Base-by-base conservation (phyloP, 352 stramenopile species). In the Elongisporangium undulatum region DNA sequence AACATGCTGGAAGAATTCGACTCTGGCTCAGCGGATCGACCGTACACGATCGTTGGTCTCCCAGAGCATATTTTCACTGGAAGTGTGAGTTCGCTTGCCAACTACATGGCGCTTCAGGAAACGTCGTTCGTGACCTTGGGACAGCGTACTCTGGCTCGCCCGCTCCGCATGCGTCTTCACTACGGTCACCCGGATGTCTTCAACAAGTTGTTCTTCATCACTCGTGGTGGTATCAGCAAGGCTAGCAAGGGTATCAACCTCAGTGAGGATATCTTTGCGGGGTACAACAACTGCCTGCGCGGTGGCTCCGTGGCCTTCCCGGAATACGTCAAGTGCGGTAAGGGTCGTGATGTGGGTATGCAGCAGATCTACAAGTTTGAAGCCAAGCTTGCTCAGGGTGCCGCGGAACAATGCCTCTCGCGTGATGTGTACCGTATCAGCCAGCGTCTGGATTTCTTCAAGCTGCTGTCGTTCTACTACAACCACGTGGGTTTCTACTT, bases 321-420 rank as follows among this genome's bases (percentile, higher is more conserved):
- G n/a, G 97, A 99, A 76, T 99, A 99, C 70, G 86, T 98, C 51
- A 98, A 99, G 78, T 97, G 97, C 50, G 97, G 97, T 55, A 99
- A 99, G 71, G 97, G 97, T 39, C 94, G 97, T 55, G 97, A 99
- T 90, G 97, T 99, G 23, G 97, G 97, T 49, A 99, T 99, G 96
- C 97, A 98, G 68, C 97, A 99, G 71, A 99, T 99, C 64, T 99
- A 99, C 85, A 99, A 99, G 76, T 99, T 99, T 62, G 97, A 99
- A 74, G 97, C 97, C 1, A 99, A 99, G 65, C 77, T 98, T 10
- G 97, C 93, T 58, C 96, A 99, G 74, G 97, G 97, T 53, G 96
- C 97, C 12, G 97, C 94, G 2, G 97, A 99, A 70, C 97, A 99
- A 71, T 99, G 96, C 68, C 77, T 99, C 21, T 99, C 96, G 23